A percentile compares a stretch with the other conserved stretches of the same genome.
Conservation (phyloP, 176 grass and related monocot genomes). For the Guadua angustifolia region DNA sequence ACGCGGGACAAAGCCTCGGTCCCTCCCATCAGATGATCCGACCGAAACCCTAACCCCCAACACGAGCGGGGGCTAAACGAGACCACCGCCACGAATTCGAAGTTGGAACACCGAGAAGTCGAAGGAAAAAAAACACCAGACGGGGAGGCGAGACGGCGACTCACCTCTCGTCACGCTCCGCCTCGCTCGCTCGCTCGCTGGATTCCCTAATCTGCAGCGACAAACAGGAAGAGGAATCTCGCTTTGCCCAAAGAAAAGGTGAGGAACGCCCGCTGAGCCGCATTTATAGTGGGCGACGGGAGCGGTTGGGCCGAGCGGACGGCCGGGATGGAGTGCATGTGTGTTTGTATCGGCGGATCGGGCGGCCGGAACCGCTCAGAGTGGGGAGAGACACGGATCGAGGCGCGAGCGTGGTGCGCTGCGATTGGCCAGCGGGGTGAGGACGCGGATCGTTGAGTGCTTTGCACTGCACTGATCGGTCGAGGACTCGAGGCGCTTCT, state of each 20-base stretch:
- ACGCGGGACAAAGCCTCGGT: background rate
- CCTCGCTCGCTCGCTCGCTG: background rate
- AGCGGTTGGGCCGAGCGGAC: background rate
- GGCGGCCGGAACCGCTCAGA: background rate
- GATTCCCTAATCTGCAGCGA: background rate
- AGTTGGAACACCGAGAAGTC: background rate
- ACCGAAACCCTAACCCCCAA: constrained; percentile 18
- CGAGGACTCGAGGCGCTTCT: background rate
- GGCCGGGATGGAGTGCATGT: background rate
- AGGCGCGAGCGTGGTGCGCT: background rate
- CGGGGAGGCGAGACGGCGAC: background rate
- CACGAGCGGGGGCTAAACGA: background rate
- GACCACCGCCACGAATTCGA: background rate
- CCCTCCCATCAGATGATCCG: background rate
- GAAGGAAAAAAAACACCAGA: background rate
- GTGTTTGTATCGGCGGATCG: background rate
- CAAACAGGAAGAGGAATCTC: background rate
- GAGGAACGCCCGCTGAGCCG: accelerated
- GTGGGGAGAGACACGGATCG: background rate
- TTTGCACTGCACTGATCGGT: background rate
- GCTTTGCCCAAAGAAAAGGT: background rate
- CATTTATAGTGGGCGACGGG: background rate
- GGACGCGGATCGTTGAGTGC: background rate
- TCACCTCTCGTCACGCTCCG: background rate
- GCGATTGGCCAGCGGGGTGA: background rate